A percentile compares a stretch with the other conserved stretches of the same genome.
These are phyloP conservation scores for Carallia pectinifolia DNA, from an alignment of 345 rosid genomes.

Conservation along the genomic window DNA sequence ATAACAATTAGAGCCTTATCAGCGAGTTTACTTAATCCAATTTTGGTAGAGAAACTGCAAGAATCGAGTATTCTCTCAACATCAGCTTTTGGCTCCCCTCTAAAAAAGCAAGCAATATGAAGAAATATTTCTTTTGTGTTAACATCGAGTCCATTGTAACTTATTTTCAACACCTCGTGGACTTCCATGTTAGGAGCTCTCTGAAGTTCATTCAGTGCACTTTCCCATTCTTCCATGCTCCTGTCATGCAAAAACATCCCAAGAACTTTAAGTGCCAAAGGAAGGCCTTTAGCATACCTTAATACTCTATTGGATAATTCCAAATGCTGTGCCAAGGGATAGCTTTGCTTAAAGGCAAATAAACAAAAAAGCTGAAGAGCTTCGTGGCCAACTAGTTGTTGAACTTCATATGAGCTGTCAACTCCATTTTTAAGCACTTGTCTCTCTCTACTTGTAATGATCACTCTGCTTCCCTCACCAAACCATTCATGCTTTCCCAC, in stretches of 20 bases:
- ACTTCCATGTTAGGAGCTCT: background rate
- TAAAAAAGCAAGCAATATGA: slow-evolving; percentile 4
- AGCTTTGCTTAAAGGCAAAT: background rate
- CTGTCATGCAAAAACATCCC: background rate
- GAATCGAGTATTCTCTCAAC: background rate
- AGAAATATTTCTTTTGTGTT: background rate
- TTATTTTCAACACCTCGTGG: background rate
- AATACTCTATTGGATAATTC: background rate
- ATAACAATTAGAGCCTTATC: background rate
- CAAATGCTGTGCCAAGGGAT: background rate
- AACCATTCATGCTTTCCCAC: too few species aligned
- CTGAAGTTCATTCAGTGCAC: background rate
- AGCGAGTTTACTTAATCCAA: background rate
- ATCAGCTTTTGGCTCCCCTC: background rate
- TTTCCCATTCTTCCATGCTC: background rate
- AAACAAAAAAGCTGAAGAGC: slow-evolving; percentile 1
- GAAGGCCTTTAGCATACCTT: background rate
- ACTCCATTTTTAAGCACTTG: slow-evolving; percentile 1
- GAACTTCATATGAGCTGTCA: background rate
- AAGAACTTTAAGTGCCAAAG: background rate
- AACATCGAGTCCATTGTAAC: background rate
- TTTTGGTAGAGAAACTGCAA: too few species aligned
- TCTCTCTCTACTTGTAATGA: background rate
- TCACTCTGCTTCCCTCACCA: background rate
- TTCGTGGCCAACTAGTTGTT: background rate